Evolutionary conservation across 768 basidiomycete genomes (phyloP), one percentile per base, ranked within the genome.

Genomic region (Termitomyces sp.): DNA sequence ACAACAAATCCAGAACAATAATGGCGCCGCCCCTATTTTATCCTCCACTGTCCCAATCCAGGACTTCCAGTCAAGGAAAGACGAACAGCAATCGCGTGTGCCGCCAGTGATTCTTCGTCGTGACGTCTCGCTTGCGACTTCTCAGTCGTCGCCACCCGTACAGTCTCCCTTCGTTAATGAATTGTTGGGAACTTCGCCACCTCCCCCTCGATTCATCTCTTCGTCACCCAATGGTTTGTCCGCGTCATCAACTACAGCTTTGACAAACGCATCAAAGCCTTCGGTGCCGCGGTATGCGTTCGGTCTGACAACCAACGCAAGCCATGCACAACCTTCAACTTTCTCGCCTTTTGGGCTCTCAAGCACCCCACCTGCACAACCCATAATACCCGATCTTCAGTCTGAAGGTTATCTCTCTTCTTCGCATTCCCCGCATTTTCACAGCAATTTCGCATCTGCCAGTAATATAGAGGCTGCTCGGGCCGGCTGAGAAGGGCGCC

Each of bases 381-480:
- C 71, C 59, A 67, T 67, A 61, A 76, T 76, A 75, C 72, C 75
- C 73, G 75, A 75, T 51, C 70, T 71, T 61, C 64, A 64, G 50
- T 68, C 71, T 65, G 71, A 72, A 58, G 73, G 73, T 66, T 67
- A 64, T 40, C 50, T 63, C 60, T 35, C 69, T 63, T 66, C 69
- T 66, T 68, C 69, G 67, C 71, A 72, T 71, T 65, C 72, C 57
- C 68, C 70, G 65, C 72, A 73, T 69, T 73, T 71, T 54, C 71
- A 72, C 68, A 66, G 64, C 63, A 67, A 66, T 59, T 69, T 71
- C 59, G 70, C 73, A 59, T 70, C 72, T 61, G 64, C 66, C 68
- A 70, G 61, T 63, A 71, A 75, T 67, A 55, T 81, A 81, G 80
- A 81, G 71, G 77, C 78, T 69, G 70, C 77, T 64, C 74, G 76